Evolutionary conservation across 345 rosid species (phyloP), one percentile per base, ranked within the genome.

Genomic region (Brassica incana): DNA sequence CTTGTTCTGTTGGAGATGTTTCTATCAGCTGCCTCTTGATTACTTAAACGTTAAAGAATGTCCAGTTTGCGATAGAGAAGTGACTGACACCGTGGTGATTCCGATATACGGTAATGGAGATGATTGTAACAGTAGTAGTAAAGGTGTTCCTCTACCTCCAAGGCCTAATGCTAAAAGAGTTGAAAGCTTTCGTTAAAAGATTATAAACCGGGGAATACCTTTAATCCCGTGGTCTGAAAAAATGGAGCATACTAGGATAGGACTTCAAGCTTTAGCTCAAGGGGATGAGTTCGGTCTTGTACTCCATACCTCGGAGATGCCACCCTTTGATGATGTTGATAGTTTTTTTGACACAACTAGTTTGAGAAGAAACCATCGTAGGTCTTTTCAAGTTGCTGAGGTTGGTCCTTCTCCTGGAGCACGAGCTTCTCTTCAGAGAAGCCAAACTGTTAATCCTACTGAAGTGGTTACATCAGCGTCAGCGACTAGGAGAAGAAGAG

Each of bases 1-100:
- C 23, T 20, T 90, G 73, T 88, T 85, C 82, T 90, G 95, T 45
- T 90, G 95, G 92, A 80, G 88, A 8, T 90, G 95, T 73, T 84
- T 86, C 74, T 88, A 87, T 72, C 84, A 77, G 77, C 78, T 88
- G 82, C 82, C 83, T 64, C 36, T 64, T 74, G 80, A 77, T 67
- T 85, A 88, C 72, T 23, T 77, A 45, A 85, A 83, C 63, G 52
- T 73, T 0, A 84, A 87, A 56, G 86, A 85, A 65, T 84, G 87
- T 68, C 87, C 87, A 9, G 88, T 36, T 2, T 89, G 93, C 62
- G 80, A 83, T 32, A 88, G 84, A 3, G 87, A 88, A 60, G 88
- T 89, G 32, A 69, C 83, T 2, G 88, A 86, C 64, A 45, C 80
- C n/a, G 82, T 75, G 69, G 71, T 89, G 75, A 84, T 83, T 82